Conservation (phyloP, 2,329 filamentous ascomycete genomes). For the Talaromyces sp. region DNA sequence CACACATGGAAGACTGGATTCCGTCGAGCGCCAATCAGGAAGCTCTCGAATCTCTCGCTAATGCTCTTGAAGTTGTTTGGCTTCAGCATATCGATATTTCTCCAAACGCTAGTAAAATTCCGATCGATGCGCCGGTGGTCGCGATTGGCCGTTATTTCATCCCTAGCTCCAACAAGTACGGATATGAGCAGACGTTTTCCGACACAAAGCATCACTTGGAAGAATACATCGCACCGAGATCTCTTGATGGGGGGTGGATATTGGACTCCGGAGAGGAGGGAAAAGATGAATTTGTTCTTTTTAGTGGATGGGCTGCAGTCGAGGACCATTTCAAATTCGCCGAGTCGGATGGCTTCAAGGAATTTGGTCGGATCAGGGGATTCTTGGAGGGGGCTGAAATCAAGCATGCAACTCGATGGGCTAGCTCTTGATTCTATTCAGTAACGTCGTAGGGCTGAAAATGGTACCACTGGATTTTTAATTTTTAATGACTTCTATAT, state of each 20-base stretch:
- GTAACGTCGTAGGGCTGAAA: neutral
- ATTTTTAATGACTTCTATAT: neutral
- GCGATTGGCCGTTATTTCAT: conserved; percentile 33
- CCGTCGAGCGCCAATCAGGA: conserved; percentile 38
- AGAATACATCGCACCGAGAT: conserved; percentile 22
- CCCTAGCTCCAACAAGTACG: conserved; percentile 12
- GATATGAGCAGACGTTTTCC: conserved; percentile 25
- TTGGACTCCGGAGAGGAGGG: conserved; percentile 26
- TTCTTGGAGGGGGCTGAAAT: conserved; percentile 22
- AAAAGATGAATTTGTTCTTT: conserved; percentile 41
- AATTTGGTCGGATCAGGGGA: conserved; percentile 20
- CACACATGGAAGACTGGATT: conserved; percentile 41
- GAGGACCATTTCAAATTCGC: conserved; percentile 32
- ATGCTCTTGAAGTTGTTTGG: conserved; percentile 36
- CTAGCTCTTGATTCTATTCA: neutral
- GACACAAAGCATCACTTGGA: conserved; percentile 21
- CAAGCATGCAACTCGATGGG: conserved; percentile 17
- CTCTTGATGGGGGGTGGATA: conserved; percentile 34
- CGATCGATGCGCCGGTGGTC: conserved; percentile 24
- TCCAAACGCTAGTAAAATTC: conserved; percentile 19
- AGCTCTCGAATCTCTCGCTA: conserved; percentile 31
- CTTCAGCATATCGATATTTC: conserved; percentile 41
- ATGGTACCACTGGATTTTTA: neutral
- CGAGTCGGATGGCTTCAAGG: conserved; percentile 26
- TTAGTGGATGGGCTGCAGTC: conserved; percentile 34